Percentiles rank a stretch among this genome's conserved stretches.
These are phyloP conservation scores for Coemansia sp. DNA, from an alignment of 192 early-diverging fungal genomes.

Conservation along the genomic window DNA sequence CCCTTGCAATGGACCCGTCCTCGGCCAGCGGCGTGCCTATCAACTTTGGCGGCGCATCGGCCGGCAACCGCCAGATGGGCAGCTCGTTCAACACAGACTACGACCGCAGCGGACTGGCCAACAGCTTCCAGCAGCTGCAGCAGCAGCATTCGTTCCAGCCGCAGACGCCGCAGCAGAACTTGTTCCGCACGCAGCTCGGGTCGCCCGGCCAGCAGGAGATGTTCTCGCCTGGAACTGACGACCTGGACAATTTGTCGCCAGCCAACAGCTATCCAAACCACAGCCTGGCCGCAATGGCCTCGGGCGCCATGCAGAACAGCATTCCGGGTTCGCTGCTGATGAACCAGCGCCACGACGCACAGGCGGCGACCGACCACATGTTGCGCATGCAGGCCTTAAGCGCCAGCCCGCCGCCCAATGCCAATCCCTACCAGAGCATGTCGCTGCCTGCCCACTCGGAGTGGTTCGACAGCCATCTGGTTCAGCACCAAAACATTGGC, in stretches of 20 bases:
- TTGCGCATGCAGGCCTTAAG: slow-evolving; percentile 45
- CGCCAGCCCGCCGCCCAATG: slow-evolving; percentile 32
- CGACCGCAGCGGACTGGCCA: slow-evolving; percentile 46
- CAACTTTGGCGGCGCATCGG: slow-evolving; percentile 39
- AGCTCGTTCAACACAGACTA: slow-evolving; percentile 51
- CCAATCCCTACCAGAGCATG: slow-evolving; percentile 60
- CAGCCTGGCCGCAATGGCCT: slow-evolving; percentile 42
- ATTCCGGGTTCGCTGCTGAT: slow-evolving; percentile 44
- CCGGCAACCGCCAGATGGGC: slow-evolving; percentile 27
- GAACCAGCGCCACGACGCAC: slow-evolving; percentile 24
- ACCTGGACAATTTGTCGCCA: slow-evolving; percentile 40
- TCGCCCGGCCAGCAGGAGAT: slow-evolving; percentile 44
- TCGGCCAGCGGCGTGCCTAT: slow-evolving; percentile 39
- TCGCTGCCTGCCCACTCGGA: slow-evolving; percentile 57
- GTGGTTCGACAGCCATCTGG: slow-evolving; percentile 55
- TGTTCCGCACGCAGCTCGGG: slow-evolving; percentile 48
- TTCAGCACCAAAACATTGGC: slow-evolving; percentile 56
- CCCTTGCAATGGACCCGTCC: slow-evolving; percentile 31
- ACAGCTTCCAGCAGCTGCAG: slow-evolving; percentile 54
- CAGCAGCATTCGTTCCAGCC: slow-evolving; percentile 43
- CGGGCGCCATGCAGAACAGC: slow-evolving; percentile 40
- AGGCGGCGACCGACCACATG: slow-evolving; percentile 31
- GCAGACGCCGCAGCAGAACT: slow-evolving; percentile 34
- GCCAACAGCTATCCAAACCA: slow-evolving; percentile 37
- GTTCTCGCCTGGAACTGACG: slow-evolving; percentile 40